Percentiles rank a stretch among this genome's conserved stretches.
phyloP scores from a whole-genome alignment of 2,329 filamentous ascomycete species.

The Xylaria sp. region DNA sequence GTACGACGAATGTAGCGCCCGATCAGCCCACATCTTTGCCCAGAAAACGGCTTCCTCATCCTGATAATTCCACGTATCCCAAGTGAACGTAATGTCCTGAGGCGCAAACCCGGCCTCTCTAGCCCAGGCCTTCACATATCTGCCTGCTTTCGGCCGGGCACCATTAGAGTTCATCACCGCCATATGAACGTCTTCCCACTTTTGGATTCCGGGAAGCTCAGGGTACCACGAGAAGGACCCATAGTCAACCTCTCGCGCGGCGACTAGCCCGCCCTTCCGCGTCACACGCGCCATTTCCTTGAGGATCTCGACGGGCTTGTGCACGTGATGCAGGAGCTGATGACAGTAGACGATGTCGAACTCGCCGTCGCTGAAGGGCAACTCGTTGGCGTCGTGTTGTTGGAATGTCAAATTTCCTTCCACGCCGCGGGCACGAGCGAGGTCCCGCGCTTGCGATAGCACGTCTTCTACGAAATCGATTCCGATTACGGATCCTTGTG shows the following conservation, averaged over 20 bases:
- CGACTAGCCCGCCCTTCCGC: constrained; percentile 62
- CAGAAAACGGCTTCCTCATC: constrained; percentile 29
- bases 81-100: constrained; percentile 30
- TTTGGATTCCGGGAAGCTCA: constrained; percentile 27
- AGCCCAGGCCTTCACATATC: constrained; percentile 35
- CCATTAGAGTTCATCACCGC: constrained; percentile 24
- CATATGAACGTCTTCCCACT: constrained; percentile 34
- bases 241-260: constrained; percentile 44
- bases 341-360: constrained; percentile 71
- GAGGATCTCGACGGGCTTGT: constrained; percentile 61
- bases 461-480: constrained; percentile 42
- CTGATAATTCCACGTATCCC: constrained; percentile 37
- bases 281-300: constrained; percentile 65
- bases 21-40: constrained; percentile 31
- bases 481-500: constrained; percentile 53
- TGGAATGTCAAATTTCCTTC: constrained; percentile 43
- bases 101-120: constrained; percentile 26
- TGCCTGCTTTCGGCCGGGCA: constrained; percentile 32
- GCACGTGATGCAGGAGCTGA: constrained; percentile 68
- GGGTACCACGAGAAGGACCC: constrained; percentile 33
- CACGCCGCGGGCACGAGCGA: constrained; percentile 28
- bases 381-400: constrained; percentile 41
- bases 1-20: constrained; percentile 29
- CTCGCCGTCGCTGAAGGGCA: constrained; percentile 56
- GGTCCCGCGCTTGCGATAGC: constrained; percentile 32